Percentiles rank a stretch among this genome's conserved stretches.
Conservation (phyloP, 2,329 filamentous ascomycete genomes). For the Acrodontium crateriforme region DNA sequence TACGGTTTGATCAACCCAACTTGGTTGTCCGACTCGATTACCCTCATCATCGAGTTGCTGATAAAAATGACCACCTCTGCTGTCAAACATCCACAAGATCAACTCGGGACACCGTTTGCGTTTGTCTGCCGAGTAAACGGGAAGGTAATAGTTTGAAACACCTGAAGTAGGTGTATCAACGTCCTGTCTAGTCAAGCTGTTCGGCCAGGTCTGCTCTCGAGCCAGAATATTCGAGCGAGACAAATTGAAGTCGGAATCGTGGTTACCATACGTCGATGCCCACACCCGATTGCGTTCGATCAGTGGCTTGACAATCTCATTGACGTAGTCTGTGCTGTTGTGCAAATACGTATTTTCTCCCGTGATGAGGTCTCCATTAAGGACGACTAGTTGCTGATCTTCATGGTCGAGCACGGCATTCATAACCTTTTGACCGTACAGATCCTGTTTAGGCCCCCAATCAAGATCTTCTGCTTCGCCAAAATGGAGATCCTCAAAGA, state of each 20-base stretch:
- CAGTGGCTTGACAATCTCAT: conserved; percentile 46
- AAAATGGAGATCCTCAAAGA: conserved; percentile 60
- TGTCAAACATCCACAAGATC: conserved; percentile 62
- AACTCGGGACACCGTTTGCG: conserved; percentile 24
- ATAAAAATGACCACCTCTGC: conserved; percentile 42
- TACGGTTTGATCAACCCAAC: conserved; percentile 33
- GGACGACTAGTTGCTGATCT: conserved; percentile 44
- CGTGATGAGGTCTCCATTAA: conserved; percentile 60
- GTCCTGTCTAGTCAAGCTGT: conserved; percentile 31
- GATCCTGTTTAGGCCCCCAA: conserved; percentile 41
- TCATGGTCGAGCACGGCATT: conserved; percentile 44
- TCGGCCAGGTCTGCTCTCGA: conserved; percentile 24
- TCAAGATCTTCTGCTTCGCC: conserved; percentile 37
- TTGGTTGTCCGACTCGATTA: conserved; percentile 20
- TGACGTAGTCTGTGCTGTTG: conserved; percentile 45
- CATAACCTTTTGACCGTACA: conserved; percentile 44
- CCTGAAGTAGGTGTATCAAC: conserved; percentile 27
- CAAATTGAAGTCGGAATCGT: conserved; percentile 49
- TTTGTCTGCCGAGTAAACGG: conserved; percentile 29
- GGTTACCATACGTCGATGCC: conserved; percentile 60
- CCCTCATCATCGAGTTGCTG: conserved; percentile 21
- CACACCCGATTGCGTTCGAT: conserved; percentile 42
- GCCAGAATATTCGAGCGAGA: conserved; percentile 31
- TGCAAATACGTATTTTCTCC: conserved; percentile 46
- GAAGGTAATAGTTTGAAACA: conserved; percentile 42